Evolutionary conservation across 306 rosid species (phyloP).

Genomic region (Parietaria judaica): DNA sequence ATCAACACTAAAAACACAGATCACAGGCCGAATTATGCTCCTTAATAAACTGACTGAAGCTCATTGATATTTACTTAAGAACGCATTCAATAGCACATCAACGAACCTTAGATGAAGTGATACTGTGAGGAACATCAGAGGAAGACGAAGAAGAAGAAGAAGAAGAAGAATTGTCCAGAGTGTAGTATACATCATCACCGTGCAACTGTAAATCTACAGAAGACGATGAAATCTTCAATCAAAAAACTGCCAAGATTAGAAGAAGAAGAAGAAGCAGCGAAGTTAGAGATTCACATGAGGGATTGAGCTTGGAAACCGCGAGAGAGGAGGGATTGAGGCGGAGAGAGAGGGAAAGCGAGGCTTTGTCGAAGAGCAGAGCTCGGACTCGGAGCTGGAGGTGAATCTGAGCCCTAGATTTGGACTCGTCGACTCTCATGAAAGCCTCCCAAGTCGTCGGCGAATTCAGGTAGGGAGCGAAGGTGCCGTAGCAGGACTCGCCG

Average conservation of each 20-base stretch:
- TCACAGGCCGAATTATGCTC: not conserved
- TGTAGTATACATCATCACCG: slow-evolving; percentile 78
- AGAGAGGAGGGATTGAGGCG: slow-evolving; percentile 30
- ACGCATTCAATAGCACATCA: too few species aligned
- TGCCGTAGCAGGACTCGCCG: too few species aligned
- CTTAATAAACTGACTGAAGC: too few species aligned
- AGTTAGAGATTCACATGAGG: slow-evolving; percentile 36
- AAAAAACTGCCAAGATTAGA: not conserved
- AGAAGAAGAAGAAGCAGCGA: not conserved
- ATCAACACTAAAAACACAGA: too few species aligned
- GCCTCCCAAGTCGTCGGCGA: too few species aligned
- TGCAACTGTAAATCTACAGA: slow-evolving; percentile 66
- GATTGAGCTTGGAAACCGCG: slow-evolving; percentile 51
- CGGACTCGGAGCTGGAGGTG: slow-evolving; percentile 83
- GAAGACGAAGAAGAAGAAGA: too few species aligned
- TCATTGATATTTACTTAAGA: too few species aligned
- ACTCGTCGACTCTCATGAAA: slow-evolving; percentile 41
- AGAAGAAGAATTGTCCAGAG: slow-evolving; percentile 39
- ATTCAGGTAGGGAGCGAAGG: too few species aligned
- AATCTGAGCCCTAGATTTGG: slow-evolving; percentile 67
- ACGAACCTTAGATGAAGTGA: slow-evolving; percentile 44
- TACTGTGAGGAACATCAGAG: slow-evolving; percentile 25
- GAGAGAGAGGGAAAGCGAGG: slow-evolving; percentile 53
- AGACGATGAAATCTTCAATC: not conserved
- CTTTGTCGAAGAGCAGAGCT: slow-evolving; percentile 92